phyloP scores from a whole-genome alignment of 192 early-diverging fungal genomes.

The Gaertneriomyces sp. region DNA sequence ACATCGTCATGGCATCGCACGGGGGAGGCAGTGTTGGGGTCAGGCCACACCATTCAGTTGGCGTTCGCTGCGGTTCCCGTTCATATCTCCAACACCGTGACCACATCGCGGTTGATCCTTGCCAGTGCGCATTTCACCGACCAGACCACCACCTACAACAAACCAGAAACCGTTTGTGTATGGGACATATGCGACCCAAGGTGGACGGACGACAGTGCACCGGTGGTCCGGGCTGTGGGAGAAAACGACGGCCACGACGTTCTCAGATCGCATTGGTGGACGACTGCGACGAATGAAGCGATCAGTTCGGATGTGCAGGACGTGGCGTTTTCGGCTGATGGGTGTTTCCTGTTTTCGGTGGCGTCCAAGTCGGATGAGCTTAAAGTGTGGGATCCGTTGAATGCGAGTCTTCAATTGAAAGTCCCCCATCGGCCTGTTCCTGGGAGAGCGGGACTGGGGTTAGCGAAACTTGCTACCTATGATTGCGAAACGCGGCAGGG shows the following conservation, averaged over 20 bases:
- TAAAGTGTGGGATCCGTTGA: too few relatives aligned
- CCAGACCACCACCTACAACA: slow-evolving; percentile 12
- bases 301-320: slow-evolving; percentile 6
- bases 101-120: background rate
- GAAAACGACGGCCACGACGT: slow-evolving; percentile 4
- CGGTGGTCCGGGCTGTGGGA: slow-evolving; percentile 1
- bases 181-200: slow-evolving; percentile 1
- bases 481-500: background rate
- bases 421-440: too few relatives aligned
- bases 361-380: background rate
- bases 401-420: too few relatives aligned
- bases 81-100: background rate
- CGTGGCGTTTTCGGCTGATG: background rate
- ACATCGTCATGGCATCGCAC: too few relatives aligned
- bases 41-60: background rate
- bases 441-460: too few relatives aligned
- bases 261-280: background rate
- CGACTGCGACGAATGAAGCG: background rate
- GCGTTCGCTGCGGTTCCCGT: background rate
- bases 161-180: background rate
- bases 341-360: background rate
- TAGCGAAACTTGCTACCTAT: too few relatives aligned
- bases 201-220: slow-evolving; percentile 1
- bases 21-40: background rate
- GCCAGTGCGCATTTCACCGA: slow-evolving; percentile 16